Base-by-base conservation (phyloP, 2,329 filamentous ascomycete genomes). In the Teratosphaeria epicoccoides region DNA sequence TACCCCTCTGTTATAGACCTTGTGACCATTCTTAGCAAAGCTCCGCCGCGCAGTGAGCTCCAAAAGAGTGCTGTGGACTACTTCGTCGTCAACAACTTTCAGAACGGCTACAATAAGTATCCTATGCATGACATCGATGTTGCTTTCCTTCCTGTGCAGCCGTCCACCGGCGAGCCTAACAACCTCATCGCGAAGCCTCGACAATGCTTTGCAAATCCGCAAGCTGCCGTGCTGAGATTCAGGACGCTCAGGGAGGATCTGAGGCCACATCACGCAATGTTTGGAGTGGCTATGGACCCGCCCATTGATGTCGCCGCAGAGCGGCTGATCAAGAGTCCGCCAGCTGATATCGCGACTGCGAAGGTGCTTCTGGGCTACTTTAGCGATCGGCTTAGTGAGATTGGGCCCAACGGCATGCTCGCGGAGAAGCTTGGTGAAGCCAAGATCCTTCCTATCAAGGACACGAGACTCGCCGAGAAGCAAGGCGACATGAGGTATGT, bases 241-340 rank as follows among this genome's bases (percentile, higher is more conserved):
- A 76, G 83, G 24, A 84, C 95, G 17, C 71, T 98, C 28, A 78
- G 81, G 55, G 78, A 73, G 46, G 87, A 93, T 57, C 76, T 97
- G n/a, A 83, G 87, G 54, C 71, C 78, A 10, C 88, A 97, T 72
- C 87, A 89, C 14, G 75, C 77, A 50, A 91, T 93, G 70, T 89
- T 98, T 61, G 90, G 89, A 1, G 89, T 98, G 4, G 78, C 79
- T n/a, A 71, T 79, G 49, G 84, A 98, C 66, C 93, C 94, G 0
- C 81, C 83, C 0, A 85, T 97, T 55, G 74, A 76, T 1, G 80
- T 84, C 24, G 95, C 89, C 63, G 80, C 94, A 11, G 82, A 85
- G 40, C 78, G 81, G 24, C 73, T 98, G 40, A 72, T 91, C 24
- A 76, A 78, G 25, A 80, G 78, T 2, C 89, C 90, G 26, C 91